Evolutionary conservation across 768 basidiomycete species (phyloP), one percentile per base, ranked within the genome.

Genomic region (Termitomyces sp.): DNA sequence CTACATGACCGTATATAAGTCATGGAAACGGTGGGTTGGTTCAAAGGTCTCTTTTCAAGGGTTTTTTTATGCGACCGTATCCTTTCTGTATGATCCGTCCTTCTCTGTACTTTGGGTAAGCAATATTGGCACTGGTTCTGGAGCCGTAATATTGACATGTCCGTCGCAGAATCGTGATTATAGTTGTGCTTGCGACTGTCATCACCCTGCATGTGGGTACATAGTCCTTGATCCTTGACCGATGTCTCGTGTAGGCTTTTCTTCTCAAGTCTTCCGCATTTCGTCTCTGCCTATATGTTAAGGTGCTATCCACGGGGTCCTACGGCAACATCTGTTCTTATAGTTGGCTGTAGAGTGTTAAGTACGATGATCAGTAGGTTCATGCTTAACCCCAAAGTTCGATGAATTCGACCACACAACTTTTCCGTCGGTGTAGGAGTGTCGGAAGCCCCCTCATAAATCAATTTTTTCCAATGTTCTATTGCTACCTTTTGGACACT

Each of bases 1-100:
- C 54, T 28, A 50, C 22, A 66, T 78, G 63, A 77, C 76, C 0
- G 37, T 75, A 7, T 70, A 65, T 51, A 74, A 74, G 47, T 70
- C 74, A 4, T 51, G 72, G 26, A 57, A 47, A 15, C 58, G 61
- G 34, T 62, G 56, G 9, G 32, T 42, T 2, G 6, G 19, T 3
- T 30, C 28, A 28, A 7, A 11, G 5, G 19, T 48, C 47, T 28
- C 9, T 45, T 11, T 28, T 45, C 44, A 45, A 28, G 5, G 44
- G n/a, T 45, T 19, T 12, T 46, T 3, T 12, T 21, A 14, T 11
- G 28, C 2, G 28, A 46, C 11, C n/a, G n/a, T 30, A 30, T 19
- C n/a, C 17, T 30, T 30, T 45, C 8, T n/a, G n/a, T 12, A 6
- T 2, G n/a, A 2, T 1, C 12, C n/a, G 1, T 6, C 11, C 15